Evolutionary conservation across 345 rosid species (phyloP), one percentile per base, ranked within the genome.

Genomic region (Laguncularia racemosa): DNA sequence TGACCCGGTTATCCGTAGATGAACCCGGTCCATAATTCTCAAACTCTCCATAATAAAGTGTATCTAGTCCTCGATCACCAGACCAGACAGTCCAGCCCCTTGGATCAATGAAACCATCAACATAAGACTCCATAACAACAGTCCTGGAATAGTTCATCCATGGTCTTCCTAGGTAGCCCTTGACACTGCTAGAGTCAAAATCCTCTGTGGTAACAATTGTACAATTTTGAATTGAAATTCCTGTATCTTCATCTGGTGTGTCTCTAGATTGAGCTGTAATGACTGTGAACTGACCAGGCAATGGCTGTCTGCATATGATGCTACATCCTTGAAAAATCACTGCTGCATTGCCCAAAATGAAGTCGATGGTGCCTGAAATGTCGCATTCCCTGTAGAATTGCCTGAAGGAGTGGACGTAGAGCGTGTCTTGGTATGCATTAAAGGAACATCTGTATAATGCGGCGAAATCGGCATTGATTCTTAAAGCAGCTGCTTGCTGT

Each of bases 381-480:
- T 81, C 83, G 14, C 96, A 91, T 26, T 91, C 95, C 0, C 96
- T 72, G 52, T 84, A 91, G 63, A 91, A 88, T 46, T 86, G 96
- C 14, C 96, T 71, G 49, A 82, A 80, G 0, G 92, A 79, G 60
- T 88, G 97, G 6, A 61, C 80, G 54, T 84, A 85, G 13, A 91
- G 58, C 14, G 95, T 80, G 58, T 85, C 96, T 48, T 91, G 95
- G 74, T 68, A 85, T 18, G 96, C 96, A 6, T 68, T 65, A 17
- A 91, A 17, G 48, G 64, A 55, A 63, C 96, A 91, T 19, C 76
- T 60, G 48, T 71, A 89, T 11, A 88, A 47, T 17, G 95, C 98
- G 12, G 80, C 62, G 0, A 82, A 63, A 61, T 91, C 98, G 0
- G 96, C 91, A 12, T 71, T 84, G 19, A 80, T 73, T 20, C 96